Evolutionary conservation across 768 basidiomycete species (phyloP), one percentile per base, ranked within the genome.

Genomic region (Suillus spraguei): DNA sequence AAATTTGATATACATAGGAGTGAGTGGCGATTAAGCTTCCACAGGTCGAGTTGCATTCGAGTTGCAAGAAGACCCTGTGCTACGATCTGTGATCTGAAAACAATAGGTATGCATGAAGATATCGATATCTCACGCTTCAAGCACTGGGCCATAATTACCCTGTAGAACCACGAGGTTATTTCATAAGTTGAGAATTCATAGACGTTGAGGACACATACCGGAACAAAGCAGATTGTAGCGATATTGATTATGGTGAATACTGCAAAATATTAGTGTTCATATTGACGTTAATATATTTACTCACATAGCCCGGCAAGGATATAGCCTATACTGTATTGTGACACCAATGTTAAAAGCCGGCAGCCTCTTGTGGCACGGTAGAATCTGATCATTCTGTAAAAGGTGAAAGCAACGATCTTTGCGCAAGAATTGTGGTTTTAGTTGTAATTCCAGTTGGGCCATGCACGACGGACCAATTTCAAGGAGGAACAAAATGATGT

Each of bases 21-120:
- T 38, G 54, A 8, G 35, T n/a, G 13, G 13, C 33, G 53, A 36
- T 54, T n/a, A 38, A 56, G 54, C 22, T 10, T 38, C 54, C 36
- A 38, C 9, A 56, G 22, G 14, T 38, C 54, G 14, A 56, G 54
- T 38, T 56, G 36, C 54, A 56, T 56, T 24, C 54, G 54, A 38
- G 36, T 56, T 24, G 22, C 36, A 24, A 56, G 54, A 38, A 56
- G 36, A 38, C 22, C 22, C 36, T 56, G 54, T 22, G n/a, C 35
- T 0, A 56, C 0, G 9, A 38, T 5, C 9, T 56, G 54, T 10
- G 22, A 22, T 14, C 54, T 56, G 38, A 14, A 24, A 22, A 38
- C 54, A 24, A 56, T 24, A 9, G 17, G 14, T 9, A 9, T 22
- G 14, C 54, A 56, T n/a, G n/a, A n/a, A n/a, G n/a, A n/a, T n/a